These are phyloP conservation scores for Lepidium campestre DNA, from an alignment of 441 rosid species.

Conservation along the genomic window DNA sequence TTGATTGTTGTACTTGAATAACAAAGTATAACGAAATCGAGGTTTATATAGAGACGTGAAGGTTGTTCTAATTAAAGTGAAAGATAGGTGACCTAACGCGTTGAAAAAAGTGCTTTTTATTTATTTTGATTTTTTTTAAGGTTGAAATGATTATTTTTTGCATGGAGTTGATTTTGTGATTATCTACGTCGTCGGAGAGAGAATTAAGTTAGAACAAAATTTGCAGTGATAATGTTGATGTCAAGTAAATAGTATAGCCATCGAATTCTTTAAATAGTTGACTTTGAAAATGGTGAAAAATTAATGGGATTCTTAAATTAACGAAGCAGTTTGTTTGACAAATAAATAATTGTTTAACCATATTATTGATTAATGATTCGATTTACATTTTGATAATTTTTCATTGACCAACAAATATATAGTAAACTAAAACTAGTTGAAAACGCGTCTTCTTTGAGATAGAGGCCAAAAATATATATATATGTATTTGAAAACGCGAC, in stretches of 20 bases:
- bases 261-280: constrained; percentile 4
- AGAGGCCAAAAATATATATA: background rate
- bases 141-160: background rate
- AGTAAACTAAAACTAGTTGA: background rate
- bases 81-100: constrained; percentile 70
- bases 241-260: background rate
- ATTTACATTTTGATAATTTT: background rate
- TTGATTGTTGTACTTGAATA: constrained; percentile 13
- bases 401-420: background rate
- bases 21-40: constrained; percentile 6
- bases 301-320: too few relatives aligned
- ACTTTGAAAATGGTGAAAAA: constrained; percentile 2
- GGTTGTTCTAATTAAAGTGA: constrained; percentile 11
- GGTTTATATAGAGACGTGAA: constrained; percentile 40
- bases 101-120: constrained; percentile 29
- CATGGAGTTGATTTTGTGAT: constrained; percentile 8
- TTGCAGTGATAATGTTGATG: background rate
- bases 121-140: background rate
- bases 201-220: background rate
- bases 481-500: background rate
- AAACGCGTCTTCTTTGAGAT: constrained; percentile 4
- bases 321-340: too few relatives aligned
- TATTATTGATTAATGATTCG: background rate
- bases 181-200: constrained; percentile 4
- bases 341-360: background rate